These are phyloP conservation scores for Epichloe sylvatica DNA, from an alignment of 2,329 filamentous ascomycete species.

Conservation along the genomic window DNA sequence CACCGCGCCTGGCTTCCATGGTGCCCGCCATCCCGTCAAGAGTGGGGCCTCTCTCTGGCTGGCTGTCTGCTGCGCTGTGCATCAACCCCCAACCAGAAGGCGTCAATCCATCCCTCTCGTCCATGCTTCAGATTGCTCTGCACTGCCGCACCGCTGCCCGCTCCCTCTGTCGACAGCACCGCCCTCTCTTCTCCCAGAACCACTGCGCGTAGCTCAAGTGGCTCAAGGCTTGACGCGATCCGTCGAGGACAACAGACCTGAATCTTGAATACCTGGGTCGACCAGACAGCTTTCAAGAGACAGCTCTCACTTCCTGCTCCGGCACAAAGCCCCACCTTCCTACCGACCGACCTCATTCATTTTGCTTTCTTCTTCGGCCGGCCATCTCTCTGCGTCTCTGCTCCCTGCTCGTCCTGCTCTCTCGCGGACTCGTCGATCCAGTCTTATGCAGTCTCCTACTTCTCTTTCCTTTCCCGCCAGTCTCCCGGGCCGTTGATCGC, in stretches of 20 bases:
- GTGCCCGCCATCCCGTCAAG: slow-evolving; percentile 9
- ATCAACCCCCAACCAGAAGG: slow-evolving; percentile 4
- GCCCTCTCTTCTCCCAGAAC: background rate
- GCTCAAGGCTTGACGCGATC: background rate
- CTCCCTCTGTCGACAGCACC: background rate
- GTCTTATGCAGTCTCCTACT: background rate
- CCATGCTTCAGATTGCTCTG: background rate
- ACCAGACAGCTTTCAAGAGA: background rate
- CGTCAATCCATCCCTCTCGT: slow-evolving; percentile 1
- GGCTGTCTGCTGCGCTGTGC: background rate
- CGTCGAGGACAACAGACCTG: background rate
- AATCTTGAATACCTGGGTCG: background rate
- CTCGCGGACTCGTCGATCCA: background rate
- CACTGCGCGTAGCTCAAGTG: background rate
- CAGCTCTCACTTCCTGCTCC: background rate
- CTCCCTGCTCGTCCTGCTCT: background rate
- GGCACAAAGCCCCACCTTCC: slow-evolving; percentile 2
- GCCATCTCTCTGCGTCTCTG: background rate
- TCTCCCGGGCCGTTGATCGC: background rate
- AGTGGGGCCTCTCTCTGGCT: slow-evolving; percentile 7
- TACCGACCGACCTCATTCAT: slow-evolving; percentile 1
- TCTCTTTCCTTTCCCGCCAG: background rate
- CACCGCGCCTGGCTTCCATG: slow-evolving; percentile 8
- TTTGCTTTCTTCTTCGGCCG: slow-evolving; percentile 1
- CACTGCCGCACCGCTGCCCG: background rate